Conservation (phyloP, 495 filamentous ascomycete species). For the Penicillium taxi region DNA sequence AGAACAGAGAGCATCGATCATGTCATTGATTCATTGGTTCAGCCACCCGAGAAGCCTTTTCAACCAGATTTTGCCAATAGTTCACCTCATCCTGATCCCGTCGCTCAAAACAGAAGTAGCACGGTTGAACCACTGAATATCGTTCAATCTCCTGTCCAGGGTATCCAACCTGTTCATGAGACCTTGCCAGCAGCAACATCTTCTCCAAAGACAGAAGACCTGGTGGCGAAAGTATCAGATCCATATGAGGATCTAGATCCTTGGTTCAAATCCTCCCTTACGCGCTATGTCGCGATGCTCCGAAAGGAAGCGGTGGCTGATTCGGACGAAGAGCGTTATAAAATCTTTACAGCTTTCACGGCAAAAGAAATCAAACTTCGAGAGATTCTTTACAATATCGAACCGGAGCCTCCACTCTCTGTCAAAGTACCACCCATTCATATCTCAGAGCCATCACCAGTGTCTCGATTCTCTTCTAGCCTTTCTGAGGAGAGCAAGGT, state of each 20-base stretch:
- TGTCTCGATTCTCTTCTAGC: no score
- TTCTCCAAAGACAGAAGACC: background rate
- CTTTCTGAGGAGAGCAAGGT: slow-evolving; percentile 10
- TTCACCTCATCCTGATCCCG: slow-evolving; percentile 3
- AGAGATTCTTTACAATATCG: slow-evolving; percentile 45
- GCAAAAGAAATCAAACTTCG: slow-evolving; percentile 45
- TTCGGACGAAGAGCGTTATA: slow-evolving; percentile 42
- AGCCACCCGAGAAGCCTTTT: slow-evolving; percentile 16
- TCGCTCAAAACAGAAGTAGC: slow-evolving; percentile 1
- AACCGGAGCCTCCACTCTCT: slow-evolving; percentile 22
- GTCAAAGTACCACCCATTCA: slow-evolving; percentile 6
- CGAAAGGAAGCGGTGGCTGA: slow-evolving; percentile 45
- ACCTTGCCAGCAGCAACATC: background rate
- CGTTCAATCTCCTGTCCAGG: slow-evolving; percentile 1
- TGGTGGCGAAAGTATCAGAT: slow-evolving; percentile 18
- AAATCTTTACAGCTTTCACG: slow-evolving; percentile 45
- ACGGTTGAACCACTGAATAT: slow-evolving; percentile 12
- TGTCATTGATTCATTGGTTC: slow-evolving; percentile 38
- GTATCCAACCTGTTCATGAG: background rate
- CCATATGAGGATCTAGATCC: slow-evolving; percentile 45
- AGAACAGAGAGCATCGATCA: slow-evolving; percentile 36
- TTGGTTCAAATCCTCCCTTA: slow-evolving; percentile 46
- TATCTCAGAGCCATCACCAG: slow-evolving; percentile 5
- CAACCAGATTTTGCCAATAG: slow-evolving; percentile 4
- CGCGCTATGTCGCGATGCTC: slow-evolving; percentile 45